These are phyloP conservation scores for Jatropha podagrica DNA, from an alignment of 441 rosid species.

Conservation along the genomic window DNA sequence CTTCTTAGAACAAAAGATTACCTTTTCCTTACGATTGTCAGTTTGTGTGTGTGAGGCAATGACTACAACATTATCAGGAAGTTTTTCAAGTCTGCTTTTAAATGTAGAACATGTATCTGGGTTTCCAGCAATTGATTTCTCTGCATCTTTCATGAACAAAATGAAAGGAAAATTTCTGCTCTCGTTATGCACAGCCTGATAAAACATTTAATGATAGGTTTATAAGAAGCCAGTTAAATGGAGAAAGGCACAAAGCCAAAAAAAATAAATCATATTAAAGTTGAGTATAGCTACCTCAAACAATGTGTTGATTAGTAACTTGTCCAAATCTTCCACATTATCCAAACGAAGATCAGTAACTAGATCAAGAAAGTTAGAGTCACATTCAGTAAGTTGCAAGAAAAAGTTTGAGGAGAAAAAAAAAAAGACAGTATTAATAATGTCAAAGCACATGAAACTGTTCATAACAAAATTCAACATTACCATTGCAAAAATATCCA, in stretches of 20 bases:
- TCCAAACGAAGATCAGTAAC: slow-evolving; percentile 70
- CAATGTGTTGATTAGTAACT: slow-evolving; percentile 57
- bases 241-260: slow-evolving; percentile 16
- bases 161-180: slow-evolving; percentile 72
- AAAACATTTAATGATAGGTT: slow-evolving; percentile 18
- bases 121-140: slow-evolving; percentile 75
- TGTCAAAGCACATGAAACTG: slow-evolving; percentile 10
- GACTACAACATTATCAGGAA: slow-evolving; percentile 65
- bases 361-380: slow-evolving; percentile 26
- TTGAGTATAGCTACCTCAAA: slow-evolving; percentile 53
- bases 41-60: slow-evolving; percentile 71
- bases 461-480: slow-evolving; percentile 18
- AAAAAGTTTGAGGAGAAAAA: slow-evolving; percentile 8
- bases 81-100: slow-evolving; percentile 62
- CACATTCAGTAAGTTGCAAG: slow-evolving; percentile 21
- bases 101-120: slow-evolving; percentile 56
- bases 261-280: slow-evolving; percentile 8
- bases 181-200: slow-evolving; percentile 53
- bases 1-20: slow-evolving; percentile 23
- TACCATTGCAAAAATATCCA: slow-evolving; percentile 80
- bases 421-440: slow-evolving; percentile 5
- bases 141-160: slow-evolving; percentile 78
- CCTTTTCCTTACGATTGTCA: slow-evolving; percentile 80
- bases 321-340: slow-evolving; percentile 60
- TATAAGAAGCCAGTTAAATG: slow-evolving; percentile 19